A percentile compares a stretch with the other conserved stretches of the same genome.
Conservation (phyloP, 2,329 filamentous ascomycete species). For the Botryotinia narcissicola region DNA sequence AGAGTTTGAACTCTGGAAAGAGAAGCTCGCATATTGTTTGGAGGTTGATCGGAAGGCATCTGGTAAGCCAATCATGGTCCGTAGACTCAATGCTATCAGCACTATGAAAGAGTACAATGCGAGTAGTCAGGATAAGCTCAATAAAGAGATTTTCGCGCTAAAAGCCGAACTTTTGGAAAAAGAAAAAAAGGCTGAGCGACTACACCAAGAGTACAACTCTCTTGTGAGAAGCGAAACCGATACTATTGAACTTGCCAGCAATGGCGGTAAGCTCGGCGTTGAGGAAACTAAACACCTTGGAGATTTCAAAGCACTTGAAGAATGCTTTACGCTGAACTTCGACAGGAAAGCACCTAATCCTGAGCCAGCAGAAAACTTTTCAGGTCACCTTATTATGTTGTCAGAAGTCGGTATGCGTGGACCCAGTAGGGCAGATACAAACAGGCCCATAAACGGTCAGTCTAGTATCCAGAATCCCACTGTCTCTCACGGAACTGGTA, state of each 20-base stretch:
- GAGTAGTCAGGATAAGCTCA: background rate
- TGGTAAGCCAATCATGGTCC: background rate
- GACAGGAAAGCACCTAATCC: slow-evolving; percentile 11
- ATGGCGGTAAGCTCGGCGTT: background rate
- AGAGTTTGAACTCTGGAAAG: background rate
- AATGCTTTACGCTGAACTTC: background rate
- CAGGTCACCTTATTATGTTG: background rate
- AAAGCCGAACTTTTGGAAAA: background rate
- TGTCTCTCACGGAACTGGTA: background rate
- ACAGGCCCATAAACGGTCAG: background rate
- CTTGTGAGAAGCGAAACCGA: background rate
- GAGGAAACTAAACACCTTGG: background rate
- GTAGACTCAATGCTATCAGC: background rate
- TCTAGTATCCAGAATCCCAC: background rate
- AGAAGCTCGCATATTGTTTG: slow-evolving; percentile 2
- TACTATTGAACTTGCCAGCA: background rate
- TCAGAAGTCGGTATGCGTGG: background rate
- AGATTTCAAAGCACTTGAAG: background rate
- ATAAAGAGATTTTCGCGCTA: background rate
- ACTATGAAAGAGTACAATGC: background rate
- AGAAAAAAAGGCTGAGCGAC: background rate
- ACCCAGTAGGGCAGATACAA: background rate
- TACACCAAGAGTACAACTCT: background rate
- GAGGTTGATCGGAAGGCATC: background rate
- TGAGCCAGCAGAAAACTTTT: background rate